Percentiles rank a stretch among this genome's conserved stretches.
Evolutionary conservation across 2,329 filamentous ascomycete species (phyloP).

Genomic region (Aulographum hederae): DNA sequence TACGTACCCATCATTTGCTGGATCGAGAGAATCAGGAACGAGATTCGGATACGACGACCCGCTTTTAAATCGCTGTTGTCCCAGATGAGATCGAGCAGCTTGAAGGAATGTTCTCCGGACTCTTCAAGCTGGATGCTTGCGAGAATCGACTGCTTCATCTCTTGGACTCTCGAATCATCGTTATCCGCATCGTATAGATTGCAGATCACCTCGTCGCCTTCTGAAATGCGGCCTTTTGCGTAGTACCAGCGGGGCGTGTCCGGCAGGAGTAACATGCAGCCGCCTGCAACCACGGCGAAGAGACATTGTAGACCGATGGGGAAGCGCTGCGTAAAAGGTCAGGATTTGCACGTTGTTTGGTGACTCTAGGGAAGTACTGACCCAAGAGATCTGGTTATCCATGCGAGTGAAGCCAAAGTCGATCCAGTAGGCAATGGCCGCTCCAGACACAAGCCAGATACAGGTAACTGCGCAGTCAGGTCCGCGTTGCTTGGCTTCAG

Average conservation of each 20-base stretch:
- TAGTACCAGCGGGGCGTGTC: conserved; percentile 9
- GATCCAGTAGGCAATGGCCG: conserved; percentile 10
- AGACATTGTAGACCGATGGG: conserved; percentile 14
- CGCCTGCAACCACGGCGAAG: conserved; percentile 13
- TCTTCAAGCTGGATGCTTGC: conserved; percentile 11
- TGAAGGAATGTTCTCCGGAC: conserved; percentile 12
- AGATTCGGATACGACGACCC: conserved; percentile 18
- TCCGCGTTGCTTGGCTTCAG: conserved; percentile 4
- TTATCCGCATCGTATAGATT: conserved; percentile 5
- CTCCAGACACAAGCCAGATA: conserved; percentile 1
- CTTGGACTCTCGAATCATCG: conserved; percentile 8
- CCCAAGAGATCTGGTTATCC: conserved; percentile 11
- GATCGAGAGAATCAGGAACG: conserved; percentile 14
- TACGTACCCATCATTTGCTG: conserved; percentile 12
- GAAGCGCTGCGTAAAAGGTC: too few relatives aligned
- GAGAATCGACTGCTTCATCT: conserved; percentile 11
- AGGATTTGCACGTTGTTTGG: not conserved
- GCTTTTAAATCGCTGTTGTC: conserved; percentile 17
- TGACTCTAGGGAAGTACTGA: conserved; percentile 9
- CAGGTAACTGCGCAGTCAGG: conserved; percentile 1
- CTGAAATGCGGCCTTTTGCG: conserved; percentile 6
- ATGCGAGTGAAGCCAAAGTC: conserved; percentile 10
- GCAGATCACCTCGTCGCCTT: conserved; percentile 7
- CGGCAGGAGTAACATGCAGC: conserved; percentile 11
- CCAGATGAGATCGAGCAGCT: conserved; percentile 13